These are phyloP conservation scores for Pestalotiopsis fici DNA, from an alignment of 2,329 filamentous ascomycete genomes.

Conservation along the genomic window DNA sequence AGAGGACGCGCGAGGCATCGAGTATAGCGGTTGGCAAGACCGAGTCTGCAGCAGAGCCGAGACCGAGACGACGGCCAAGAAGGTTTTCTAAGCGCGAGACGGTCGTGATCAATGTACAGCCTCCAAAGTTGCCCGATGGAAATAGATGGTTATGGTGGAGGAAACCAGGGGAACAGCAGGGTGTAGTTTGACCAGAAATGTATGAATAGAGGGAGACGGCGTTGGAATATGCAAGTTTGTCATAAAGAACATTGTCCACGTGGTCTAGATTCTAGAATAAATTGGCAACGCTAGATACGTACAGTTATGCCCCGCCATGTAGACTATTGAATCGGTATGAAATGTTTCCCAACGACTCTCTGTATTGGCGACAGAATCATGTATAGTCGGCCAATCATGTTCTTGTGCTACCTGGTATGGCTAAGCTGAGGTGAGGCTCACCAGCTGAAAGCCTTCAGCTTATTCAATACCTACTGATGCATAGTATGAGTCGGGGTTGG, in stretches of 20 bases:
- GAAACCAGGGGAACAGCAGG: background rate
- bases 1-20: background rate
- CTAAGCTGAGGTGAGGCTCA: too few relatives aligned
- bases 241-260: background rate
- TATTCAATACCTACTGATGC: too few relatives aligned
- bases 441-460: too few relatives aligned
- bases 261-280: background rate
- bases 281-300: background rate
- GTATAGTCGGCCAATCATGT: too few relatives aligned
- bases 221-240: too few relatives aligned
- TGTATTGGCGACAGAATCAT: too few relatives aligned
- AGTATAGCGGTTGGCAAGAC: background rate
- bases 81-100: conserved; percentile 1
- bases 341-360: too few relatives aligned
- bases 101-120: background rate
- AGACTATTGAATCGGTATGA: background rate
- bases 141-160: background rate
- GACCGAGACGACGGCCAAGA: background rate
- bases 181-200: background rate
- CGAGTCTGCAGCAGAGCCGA: background rate
- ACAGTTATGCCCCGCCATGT: background rate
- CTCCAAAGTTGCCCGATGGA: background rate
- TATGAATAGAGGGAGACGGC: background rate
- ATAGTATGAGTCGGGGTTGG: too few relatives aligned
- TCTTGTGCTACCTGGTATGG: too few relatives aligned